phyloP scores from a whole-genome alignment of 106 monocot species.

The Triglochin maritima region DNA sequence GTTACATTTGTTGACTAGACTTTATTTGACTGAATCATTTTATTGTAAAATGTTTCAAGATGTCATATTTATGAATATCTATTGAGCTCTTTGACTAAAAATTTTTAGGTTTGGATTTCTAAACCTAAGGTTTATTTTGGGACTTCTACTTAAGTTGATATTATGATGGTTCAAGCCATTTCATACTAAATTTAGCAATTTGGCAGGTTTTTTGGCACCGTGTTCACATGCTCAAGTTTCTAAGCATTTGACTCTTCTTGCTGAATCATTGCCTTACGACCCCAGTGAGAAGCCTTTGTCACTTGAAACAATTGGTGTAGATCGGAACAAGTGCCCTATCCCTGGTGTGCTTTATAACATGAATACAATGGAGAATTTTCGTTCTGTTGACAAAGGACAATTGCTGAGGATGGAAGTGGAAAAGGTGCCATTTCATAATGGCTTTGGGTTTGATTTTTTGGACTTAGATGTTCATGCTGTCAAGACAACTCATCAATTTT shows the following conservation, averaged over 20 bases:
- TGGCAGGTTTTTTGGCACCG: conserved; percentile 70
- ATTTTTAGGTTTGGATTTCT: not conserved
- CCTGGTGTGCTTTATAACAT: conserved; percentile 82
- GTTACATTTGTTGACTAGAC: too few relatives aligned
- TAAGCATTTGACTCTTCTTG: conserved; percentile 40
- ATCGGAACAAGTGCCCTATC: conserved; percentile 75
- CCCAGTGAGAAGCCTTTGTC: conserved; percentile 12
- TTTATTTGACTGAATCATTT: too few relatives aligned
- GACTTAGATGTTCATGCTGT: too few relatives aligned
- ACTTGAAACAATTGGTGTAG: conserved; percentile 18
- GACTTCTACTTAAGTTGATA: too few relatives aligned
- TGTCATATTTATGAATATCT: too few relatives aligned
- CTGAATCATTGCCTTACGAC: conserved; percentile 48
- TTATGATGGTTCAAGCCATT: too few relatives aligned
- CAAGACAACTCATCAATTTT: too few relatives aligned
- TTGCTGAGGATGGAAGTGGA: conserved; percentile 64
- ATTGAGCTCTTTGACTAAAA: not conserved
- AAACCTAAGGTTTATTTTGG: too few relatives aligned
- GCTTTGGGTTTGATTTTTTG: too few relatives aligned
- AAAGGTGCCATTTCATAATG: conserved; percentile 31
- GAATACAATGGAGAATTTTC: conserved; percentile 73
- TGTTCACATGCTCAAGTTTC: conserved; percentile 51
- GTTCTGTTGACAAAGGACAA: conserved; percentile 38
- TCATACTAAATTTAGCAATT: not conserved
- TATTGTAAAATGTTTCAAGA: too few relatives aligned